Conservation (phyloP, 306 rosid species). For the Malus sieversii region DNA sequence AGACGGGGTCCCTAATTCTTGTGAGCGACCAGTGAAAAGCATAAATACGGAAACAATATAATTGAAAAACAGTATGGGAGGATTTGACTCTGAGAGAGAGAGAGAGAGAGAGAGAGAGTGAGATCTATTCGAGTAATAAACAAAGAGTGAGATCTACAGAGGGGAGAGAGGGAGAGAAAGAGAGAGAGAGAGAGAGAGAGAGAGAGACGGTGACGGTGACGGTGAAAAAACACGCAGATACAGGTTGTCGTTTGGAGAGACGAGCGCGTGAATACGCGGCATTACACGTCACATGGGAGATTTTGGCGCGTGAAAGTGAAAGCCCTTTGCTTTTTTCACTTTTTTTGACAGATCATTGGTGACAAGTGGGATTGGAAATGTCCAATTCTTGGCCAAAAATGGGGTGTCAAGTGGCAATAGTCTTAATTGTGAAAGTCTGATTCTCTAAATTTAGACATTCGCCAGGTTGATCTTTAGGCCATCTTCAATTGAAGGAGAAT, state of each 20-base stretch:
- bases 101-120: not conserved
- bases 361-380: not conserved
- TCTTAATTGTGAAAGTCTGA: not conserved
- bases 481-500: rapidly evolving
- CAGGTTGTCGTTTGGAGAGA: not conserved
- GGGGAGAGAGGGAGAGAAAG: no score
- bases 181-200: no score
- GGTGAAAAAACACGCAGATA: not conserved
- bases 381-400: not conserved
- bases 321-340: not conserved
- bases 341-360: not conserved
- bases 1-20: not conserved
- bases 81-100: not conserved
- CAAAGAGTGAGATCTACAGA: not conserved
- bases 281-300: not conserved
- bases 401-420: not conserved
- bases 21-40: not conserved
- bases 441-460: no score
- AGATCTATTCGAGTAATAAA: not conserved
- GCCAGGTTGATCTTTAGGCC: no score
- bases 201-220: not conserved
- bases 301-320: not conserved
- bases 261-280: not conserved
- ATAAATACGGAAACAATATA: not conserved
- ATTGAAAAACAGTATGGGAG: not conserved